phyloP scores from a whole-genome alignment of 2,329 filamentous ascomycete genomes.

The Penicillium sp. region DNA sequence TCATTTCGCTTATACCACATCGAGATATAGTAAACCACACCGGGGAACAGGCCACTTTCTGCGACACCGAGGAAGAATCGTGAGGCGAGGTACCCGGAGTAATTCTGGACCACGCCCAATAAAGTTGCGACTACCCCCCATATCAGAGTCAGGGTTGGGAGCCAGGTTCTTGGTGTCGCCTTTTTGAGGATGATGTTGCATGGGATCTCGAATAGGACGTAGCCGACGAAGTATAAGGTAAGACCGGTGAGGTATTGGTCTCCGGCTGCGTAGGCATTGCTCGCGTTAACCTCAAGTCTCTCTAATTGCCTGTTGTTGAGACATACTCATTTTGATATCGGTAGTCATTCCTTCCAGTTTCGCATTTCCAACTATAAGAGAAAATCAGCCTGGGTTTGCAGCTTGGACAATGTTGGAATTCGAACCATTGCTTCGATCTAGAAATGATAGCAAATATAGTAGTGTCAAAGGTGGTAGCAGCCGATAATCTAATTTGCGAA shows the following conservation, averaged over 20 bases:
- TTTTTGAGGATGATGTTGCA: conserved; percentile 44
- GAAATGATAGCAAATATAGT: conserved; percentile 46
- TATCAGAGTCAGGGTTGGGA: conserved; percentile 43
- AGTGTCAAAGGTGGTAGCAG: conserved; percentile 46
- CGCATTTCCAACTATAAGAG: conserved; percentile 38
- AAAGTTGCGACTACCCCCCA: conserved; percentile 55
- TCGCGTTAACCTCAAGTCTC: background rate
- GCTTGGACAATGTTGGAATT: background rate
- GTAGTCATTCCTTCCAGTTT: conserved; percentile 37
- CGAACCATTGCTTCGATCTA: conserved; percentile 45
- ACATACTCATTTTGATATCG: conserved; percentile 41
- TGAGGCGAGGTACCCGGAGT: conserved; percentile 49
- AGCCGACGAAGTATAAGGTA: conserved; percentile 41
- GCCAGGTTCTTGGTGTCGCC: conserved; percentile 40
- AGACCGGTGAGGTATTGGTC: conserved; percentile 42
- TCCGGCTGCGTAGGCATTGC: conserved; percentile 24
- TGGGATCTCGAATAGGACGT: conserved; percentile 43
- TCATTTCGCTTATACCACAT: conserved; percentile 65
- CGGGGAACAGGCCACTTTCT: conserved; percentile 56
- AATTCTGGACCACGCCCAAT: conserved; percentile 50
- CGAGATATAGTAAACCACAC: conserved; percentile 58
- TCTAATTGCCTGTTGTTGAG: background rate
- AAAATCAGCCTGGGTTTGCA: background rate
- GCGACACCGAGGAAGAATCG: conserved; percentile 54
- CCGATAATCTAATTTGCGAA: conserved; percentile 46